Conservation (phyloP, 192 early-diverging fungal genomes). For the Gamsiella multidivaricata region DNA sequence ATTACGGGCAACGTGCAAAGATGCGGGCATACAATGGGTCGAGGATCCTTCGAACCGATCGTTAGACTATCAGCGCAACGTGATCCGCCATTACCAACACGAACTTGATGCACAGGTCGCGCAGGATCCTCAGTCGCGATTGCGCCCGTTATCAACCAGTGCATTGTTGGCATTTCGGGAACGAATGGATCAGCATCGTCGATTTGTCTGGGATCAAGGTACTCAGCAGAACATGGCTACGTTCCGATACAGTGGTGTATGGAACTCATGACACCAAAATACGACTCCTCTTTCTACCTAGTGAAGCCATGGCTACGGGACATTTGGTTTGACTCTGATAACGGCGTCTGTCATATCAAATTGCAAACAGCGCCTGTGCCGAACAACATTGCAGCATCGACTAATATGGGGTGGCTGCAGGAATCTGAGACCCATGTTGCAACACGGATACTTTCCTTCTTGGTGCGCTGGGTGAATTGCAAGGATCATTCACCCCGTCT, state of each 20-base stretch:
- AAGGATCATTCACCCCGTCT: slow-evolving; percentile 43
- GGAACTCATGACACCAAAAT: no score
- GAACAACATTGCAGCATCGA: neutral
- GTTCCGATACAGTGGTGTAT: no score
- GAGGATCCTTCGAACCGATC: slow-evolving; percentile 57
- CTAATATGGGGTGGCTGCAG: slow-evolving; percentile 24
- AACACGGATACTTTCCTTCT: slow-evolving; percentile 25
- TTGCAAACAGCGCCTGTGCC: slow-evolving; percentile 11
- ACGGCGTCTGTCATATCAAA: slow-evolving; percentile 41
- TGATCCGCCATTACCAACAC: slow-evolving; percentile 47
- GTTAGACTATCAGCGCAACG: slow-evolving; percentile 54
- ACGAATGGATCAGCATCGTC: slow-evolving; percentile 59
- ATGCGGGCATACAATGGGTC: slow-evolving; percentile 40
- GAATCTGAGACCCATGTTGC: slow-evolving; percentile 30
- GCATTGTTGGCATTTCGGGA: slow-evolving; percentile 45
- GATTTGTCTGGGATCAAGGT: slow-evolving; percentile 44
- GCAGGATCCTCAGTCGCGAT: neutral
- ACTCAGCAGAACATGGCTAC: neutral
- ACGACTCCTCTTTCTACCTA: neutral
- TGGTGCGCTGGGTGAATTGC: slow-evolving; percentile 50
- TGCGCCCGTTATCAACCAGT: slow-evolving; percentile 39
- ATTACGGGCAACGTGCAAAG: slow-evolving; percentile 47
- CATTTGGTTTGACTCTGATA: slow-evolving; percentile 38
- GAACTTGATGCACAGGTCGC: slow-evolving; percentile 1
- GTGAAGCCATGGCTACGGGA: slow-evolving; percentile 20